Percentiles rank a stretch among this genome's conserved stretches.
These are phyloP conservation scores for Oehlia diaphana DNA, from an alignment of 192 early-diverging fungal genomes.

Conservation along the genomic window DNA sequence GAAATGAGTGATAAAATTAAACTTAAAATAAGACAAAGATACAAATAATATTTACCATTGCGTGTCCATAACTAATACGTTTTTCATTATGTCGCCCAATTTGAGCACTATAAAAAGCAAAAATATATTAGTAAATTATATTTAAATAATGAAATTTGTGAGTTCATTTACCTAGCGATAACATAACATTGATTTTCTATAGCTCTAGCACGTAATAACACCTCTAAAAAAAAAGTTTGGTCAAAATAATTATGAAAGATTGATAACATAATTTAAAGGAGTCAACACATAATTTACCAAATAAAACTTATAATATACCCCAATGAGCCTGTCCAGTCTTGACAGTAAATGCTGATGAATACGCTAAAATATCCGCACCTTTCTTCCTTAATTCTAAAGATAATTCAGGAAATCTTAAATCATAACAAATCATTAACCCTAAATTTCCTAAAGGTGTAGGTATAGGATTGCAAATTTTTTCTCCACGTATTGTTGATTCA, in stretches of 20 bases:
- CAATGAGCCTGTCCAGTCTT: constrained; percentile 83
- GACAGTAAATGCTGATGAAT: constrained; percentile 81
- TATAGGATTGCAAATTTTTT: constrained; percentile 38
- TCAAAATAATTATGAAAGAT: too few relatives aligned
- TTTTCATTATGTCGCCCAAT: constrained; percentile 71
- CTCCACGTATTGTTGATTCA: constrained; percentile 39
- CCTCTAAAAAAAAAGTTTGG: constrained; percentile 40
- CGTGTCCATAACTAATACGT: constrained; percentile 73
- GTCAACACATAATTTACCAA: not conserved
- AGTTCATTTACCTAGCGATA: constrained; percentile 47
- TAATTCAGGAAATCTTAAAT: constrained; percentile 78
- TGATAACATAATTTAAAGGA: too few relatives aligned
- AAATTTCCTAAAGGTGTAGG: constrained; percentile 58
- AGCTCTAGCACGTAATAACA: constrained; percentile 75
- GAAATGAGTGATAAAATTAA: not conserved
- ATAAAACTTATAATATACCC: constrained; percentile 41
- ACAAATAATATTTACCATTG: constrained; percentile 57
- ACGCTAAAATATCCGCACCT: constrained; percentile 74
- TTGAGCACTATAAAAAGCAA: constrained; percentile 54
- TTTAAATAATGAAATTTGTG: not conserved
- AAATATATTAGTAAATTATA: not conserved
- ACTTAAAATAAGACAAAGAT: not conserved
- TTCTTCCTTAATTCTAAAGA: constrained; percentile 52
- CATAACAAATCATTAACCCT: constrained; percentile 75
- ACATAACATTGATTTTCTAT: constrained; percentile 87